Evolutionary conservation across 108 stramenopile genomes (phyloP), one percentile per base, ranked within the genome.

Genomic region (Nitzschia palea): DNA sequence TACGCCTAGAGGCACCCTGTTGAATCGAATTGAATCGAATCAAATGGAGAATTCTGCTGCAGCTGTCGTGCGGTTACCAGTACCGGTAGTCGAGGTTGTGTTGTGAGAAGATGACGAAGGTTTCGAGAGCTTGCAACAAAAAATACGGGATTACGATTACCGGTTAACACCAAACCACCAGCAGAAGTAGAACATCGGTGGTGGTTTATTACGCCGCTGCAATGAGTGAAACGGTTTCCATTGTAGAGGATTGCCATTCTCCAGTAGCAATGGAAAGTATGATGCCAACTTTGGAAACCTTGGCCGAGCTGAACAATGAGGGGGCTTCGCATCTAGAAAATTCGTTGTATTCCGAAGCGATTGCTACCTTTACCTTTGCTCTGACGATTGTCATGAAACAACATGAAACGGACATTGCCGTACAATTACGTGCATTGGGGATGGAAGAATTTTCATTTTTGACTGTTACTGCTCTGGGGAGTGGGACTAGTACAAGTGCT

Each of bases 221-320:
- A 40, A 12, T 40, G 6, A 40, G 10, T 10, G 37, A 40, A 10
- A 12, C 37, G 37, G n/a, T n/a, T n/a, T n/a, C n/a, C n/a, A n/a
- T n/a, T n/a, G 12, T 12, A 40, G 37, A 40, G 6, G 37, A 6
- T 6, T 10, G 10, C 6, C 10, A 40, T 40, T 6, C 37, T 10
- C 6, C 37, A 40, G 37, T 40, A 6, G 37, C 12, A 40, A 6
- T 40, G 10, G 37, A 10, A 6, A 40, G 10, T 40, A 40, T 12
- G 6, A 12, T 10, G 6, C 6, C 6, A n/a, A 48, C 18, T 48
- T 5, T 48, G 18, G 47, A 48, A 20, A 12, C 22, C 9, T 20
- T 48, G 18, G 47, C 47, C 9, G 47, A 48, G 18, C 22, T 48
- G 18, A 48, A 48, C 47, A 48, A 48, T 48, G 47, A 48, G n/a